Evolutionary conservation across 805 yeast genomes (phyloP).

Genomic region (Ogataea thermomethanolica): DNA sequence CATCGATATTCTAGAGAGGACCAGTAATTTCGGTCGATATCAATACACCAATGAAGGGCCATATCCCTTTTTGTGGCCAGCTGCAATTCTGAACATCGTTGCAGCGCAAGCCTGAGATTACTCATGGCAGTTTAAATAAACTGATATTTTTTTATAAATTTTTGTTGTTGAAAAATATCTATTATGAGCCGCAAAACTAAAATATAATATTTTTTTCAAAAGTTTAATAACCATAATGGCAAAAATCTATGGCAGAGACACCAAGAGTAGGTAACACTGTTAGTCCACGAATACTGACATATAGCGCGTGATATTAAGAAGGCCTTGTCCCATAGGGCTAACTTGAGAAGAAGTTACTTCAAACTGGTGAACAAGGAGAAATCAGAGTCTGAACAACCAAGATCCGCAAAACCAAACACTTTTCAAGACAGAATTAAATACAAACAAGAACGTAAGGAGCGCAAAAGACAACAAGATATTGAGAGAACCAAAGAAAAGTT

Average conservation of each 20-base stretch:
- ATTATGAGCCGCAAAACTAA: slow-evolving; percentile 4
- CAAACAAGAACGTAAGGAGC: slow-evolving; percentile 45
- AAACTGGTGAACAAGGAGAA: slow-evolving; percentile 66
- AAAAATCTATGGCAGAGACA: slow-evolving; percentile 26
- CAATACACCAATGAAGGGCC: slow-evolving; percentile 29
- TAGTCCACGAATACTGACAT: not conserved
- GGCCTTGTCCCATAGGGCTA: slow-evolving; percentile 74
- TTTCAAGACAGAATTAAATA: slow-evolving; percentile 45
- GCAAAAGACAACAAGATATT: slow-evolving; percentile 39
- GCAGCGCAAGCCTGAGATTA: slow-evolving; percentile 24
- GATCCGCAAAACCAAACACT: slow-evolving; percentile 32
- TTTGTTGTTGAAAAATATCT: slow-evolving; percentile 1
- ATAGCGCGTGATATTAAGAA: slow-evolving; percentile 62
- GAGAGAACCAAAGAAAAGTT: slow-evolving; percentile 35
- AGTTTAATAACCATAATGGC: slow-evolving; percentile 2
- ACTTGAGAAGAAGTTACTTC: slow-evolving; percentile 76
- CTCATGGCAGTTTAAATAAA: slow-evolving; percentile 17
- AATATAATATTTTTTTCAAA: not conserved
- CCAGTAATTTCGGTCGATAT: slow-evolving; percentile 7
- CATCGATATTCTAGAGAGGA: slow-evolving; percentile 5
- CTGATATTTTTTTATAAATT: slow-evolving; percentile 1
- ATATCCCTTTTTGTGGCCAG: slow-evolving; percentile 24
- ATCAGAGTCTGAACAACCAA: slow-evolving; percentile 25
- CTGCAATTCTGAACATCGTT: slow-evolving; percentile 26
- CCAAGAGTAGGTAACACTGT: slow-evolving; percentile 22